A percentile compares a stretch with the other conserved stretches of the same genome.
These are phyloP conservation scores for Colletotrichum sansevieriae DNA, from an alignment of 2,329 filamentous ascomycete genomes.

Conservation along the genomic window DNA sequence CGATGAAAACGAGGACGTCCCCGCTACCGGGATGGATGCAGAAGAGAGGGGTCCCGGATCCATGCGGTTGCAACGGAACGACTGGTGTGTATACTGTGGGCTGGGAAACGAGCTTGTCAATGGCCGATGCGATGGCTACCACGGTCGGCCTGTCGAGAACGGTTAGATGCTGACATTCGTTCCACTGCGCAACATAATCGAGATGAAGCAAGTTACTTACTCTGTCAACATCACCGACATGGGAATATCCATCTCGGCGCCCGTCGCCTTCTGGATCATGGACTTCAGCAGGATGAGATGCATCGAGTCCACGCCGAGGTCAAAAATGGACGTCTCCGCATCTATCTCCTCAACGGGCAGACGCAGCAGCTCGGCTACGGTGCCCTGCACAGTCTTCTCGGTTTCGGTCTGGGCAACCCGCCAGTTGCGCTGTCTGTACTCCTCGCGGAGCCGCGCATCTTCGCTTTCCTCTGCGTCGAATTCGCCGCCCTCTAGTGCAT, in stretches of 20 bases:
- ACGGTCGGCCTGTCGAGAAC: slow-evolving; percentile 15
- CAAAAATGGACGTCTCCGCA: slow-evolving; percentile 47
- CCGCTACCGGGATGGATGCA: slow-evolving; percentile 56
- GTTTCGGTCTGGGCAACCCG: slow-evolving; percentile 42
- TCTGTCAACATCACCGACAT: slow-evolving; percentile 54
- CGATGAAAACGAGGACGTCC: slow-evolving; percentile 56
- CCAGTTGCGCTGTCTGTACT: slow-evolving; percentile 42
- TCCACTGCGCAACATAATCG: not conserved
- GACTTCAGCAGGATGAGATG: slow-evolving; percentile 56
- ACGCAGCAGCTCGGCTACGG: slow-evolving; percentile 43
- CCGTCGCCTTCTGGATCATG: slow-evolving; percentile 50
- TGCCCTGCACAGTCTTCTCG: slow-evolving; percentile 43
- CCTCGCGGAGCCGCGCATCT: slow-evolving; percentile 35
- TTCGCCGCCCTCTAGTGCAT: slow-evolving; percentile 50
- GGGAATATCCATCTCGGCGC: slow-evolving; percentile 46
- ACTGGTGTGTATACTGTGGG: slow-evolving; percentile 50
- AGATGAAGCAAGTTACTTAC: slow-evolving; percentile 38
- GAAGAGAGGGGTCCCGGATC: slow-evolving; percentile 53
- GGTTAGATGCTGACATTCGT: slow-evolving; percentile 9
- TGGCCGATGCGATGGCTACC: slow-evolving; percentile 41
- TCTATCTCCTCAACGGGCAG: slow-evolving; percentile 38
- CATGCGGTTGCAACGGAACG: slow-evolving; percentile 49
- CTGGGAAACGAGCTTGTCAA: slow-evolving; percentile 21
- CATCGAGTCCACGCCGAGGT: slow-evolving; percentile 55
- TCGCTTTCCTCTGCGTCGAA: slow-evolving; percentile 43